Evolutionary conservation across 371 early-diverging fungal genomes (phyloP).

Genomic region (Dinochytrium kinnereticum): DNA sequence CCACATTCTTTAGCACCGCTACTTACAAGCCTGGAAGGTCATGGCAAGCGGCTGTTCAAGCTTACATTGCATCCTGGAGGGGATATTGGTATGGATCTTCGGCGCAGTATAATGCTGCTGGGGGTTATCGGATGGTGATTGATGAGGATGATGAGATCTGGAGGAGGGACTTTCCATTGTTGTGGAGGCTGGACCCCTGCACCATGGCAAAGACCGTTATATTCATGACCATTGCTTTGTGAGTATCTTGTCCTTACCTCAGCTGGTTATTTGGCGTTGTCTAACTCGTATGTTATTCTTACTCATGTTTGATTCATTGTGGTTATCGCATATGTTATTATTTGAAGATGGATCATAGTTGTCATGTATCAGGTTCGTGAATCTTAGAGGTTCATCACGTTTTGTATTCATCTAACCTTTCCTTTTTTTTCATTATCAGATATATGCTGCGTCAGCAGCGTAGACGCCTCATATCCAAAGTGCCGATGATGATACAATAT

Average conservation of each 20-base stretch:
- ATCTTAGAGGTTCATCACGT: no score
- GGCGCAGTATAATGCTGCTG: not conserved
- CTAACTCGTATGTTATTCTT: not conserved
- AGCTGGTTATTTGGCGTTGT: not conserved
- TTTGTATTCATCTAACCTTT: no score
- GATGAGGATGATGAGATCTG: not conserved
- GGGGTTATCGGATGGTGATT: slow-evolving; percentile 8
- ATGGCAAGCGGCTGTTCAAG: not conserved
- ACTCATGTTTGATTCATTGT: not conserved
- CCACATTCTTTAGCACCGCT: not conserved
- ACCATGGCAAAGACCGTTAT: slow-evolving; percentile 23
- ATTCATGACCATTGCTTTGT: slow-evolving; percentile 2
- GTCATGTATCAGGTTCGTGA: slow-evolving; percentile 28
- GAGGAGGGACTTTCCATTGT: slow-evolving; percentile 5
- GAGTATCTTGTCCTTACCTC: slow-evolving; percentile 11
- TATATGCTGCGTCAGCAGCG: no score
- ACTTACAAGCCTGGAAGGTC: not conserved
- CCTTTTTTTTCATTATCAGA: no score
- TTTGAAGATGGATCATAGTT: not conserved
- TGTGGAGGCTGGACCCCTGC: slow-evolving; percentile 11
- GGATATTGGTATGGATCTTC: slow-evolving; percentile 1
- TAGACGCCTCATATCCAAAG: no score
- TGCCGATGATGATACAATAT: no score
- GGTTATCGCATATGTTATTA: not conserved
- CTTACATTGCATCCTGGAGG: not conserved